Base-by-base conservation (phyloP, 2,329 filamentous ascomycete species). In the Phialemonium atrogriseum region DNA sequence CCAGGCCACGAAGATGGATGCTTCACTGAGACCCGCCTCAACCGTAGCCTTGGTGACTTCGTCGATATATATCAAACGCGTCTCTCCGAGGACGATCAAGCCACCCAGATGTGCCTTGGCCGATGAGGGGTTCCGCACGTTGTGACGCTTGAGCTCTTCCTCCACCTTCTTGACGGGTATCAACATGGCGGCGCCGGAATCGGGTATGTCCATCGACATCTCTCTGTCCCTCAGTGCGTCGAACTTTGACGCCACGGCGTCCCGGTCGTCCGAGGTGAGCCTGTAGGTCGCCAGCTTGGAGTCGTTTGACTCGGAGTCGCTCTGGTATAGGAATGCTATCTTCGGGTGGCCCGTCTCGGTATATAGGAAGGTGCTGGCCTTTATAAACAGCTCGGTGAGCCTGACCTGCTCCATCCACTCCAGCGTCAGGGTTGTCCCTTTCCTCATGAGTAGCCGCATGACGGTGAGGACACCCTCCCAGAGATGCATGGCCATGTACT, bases 1-100 rank as follows among this genome's bases (percentile, higher is more conserved):
- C 88, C 89, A 98, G 3, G 86, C 78, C n/a, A 91, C 81, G 45
- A 93, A 96, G 21, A 94, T 80, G 3, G 82, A 86, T 1, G 87
- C 74, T 35, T 89, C 78, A 1, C 75, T 66, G 3, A 95, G 59
- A 0, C 68, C 61, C 7, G 77, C 69, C 12, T 78, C 73, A 10
- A 86, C 70, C 10, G 69, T 70, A 20, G 77, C 71, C 40, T 80
- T 79, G 13, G 69, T 84, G 20, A 82, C 69, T 38, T 86, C 84
- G 47, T 94, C 84, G 37, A 91, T 79, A 52, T 96, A 96, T 7
- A 80, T 75, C 36, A 98, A 72, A 2, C 79, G 77, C 0, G 84
- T 93, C 58, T 88, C 84, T 13, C 84, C 83, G 7, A 89, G 68
- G 3, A 88, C 73, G 24, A 91, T 65, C 4, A 88, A 56, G 5